Conservation (phyloP, 345 rosid species). For the Eucalyptus guilfoylei region DNA sequence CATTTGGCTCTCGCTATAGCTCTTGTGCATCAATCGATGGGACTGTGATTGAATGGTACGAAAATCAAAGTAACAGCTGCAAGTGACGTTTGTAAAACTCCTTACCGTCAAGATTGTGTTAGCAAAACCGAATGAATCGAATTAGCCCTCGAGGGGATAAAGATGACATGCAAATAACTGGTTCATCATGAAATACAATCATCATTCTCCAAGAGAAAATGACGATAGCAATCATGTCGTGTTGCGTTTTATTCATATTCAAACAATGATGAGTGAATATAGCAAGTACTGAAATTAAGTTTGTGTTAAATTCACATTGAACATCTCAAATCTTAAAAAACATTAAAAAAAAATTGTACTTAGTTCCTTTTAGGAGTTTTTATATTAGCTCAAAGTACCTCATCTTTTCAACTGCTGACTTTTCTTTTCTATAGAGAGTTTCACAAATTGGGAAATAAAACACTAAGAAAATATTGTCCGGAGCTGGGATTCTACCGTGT, state of each 20-base stretch:
- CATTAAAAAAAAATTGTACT: too few relatives aligned
- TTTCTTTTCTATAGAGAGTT: neutral
- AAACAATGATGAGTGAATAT: too few relatives aligned
- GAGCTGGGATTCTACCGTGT: too few relatives aligned
- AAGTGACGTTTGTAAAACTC: neutral
- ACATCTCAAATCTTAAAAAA: neutral
- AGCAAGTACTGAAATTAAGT: neutral
- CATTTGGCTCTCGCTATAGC: neutral
- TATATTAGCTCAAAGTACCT: neutral
- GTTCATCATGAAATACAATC: neutral
- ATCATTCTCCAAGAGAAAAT: neutral
- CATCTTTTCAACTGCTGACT: neutral
- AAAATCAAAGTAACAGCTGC: neutral
- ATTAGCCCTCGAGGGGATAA: neutral
- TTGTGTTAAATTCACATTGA: too few relatives aligned
- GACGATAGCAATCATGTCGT: neutral
- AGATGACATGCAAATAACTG: neutral
- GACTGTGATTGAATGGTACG: neutral
- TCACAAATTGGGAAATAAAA: neutral
- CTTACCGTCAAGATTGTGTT: neutral
- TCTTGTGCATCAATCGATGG: neutral
- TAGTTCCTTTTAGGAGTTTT: too few relatives aligned
- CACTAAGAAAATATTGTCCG: too few relatives aligned
- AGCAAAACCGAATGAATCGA: too few relatives aligned
- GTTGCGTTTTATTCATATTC: neutral